Percentiles rank a stretch among this genome's conserved stretches.
These are phyloP conservation scores for Arbutus unedo DNA, from an alignment of 148 eudicot species.

Conservation along the genomic window DNA sequence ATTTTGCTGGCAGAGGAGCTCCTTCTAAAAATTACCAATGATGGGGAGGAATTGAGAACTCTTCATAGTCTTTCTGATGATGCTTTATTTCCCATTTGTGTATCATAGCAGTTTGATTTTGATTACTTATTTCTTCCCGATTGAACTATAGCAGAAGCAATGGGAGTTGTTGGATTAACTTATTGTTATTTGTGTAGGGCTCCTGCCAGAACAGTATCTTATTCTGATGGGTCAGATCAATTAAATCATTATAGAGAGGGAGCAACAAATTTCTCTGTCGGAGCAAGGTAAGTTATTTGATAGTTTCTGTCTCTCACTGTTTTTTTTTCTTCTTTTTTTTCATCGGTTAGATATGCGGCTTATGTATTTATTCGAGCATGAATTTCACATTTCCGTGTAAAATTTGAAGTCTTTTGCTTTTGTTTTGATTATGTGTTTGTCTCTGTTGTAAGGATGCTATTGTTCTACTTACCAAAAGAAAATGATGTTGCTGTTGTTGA, in stretches of 20 bases:
- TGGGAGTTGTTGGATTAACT: background rate
- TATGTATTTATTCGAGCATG: too few species aligned
- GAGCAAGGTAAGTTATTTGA: too few species aligned
- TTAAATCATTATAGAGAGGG: constrained; percentile 25
- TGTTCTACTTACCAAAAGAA: background rate
- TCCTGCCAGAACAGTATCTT: constrained; percentile 24
- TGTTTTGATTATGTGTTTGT: background rate
- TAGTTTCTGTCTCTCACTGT: too few species aligned
- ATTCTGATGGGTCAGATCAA: constrained; percentile 20
- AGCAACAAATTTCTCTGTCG: background rate
- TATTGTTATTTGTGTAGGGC: constrained; percentile 24
- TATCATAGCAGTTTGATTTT: background rate
- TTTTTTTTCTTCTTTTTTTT: too few species aligned
- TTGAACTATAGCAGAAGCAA: background rate
- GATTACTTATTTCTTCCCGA: background rate
- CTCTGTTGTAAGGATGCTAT: background rate
- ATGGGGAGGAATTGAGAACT: background rate
- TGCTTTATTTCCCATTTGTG: background rate
- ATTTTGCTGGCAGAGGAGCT: background rate
- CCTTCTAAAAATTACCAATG: background rate
- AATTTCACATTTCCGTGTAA: too few species aligned
- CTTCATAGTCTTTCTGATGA: background rate
- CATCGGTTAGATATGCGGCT: too few species aligned
- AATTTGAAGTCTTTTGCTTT: background rate
- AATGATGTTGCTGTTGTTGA: background rate